Evolutionary conservation across 169 alveolate genomes (phyloP).

Genomic region (Plasmodium gaboni): DNA sequence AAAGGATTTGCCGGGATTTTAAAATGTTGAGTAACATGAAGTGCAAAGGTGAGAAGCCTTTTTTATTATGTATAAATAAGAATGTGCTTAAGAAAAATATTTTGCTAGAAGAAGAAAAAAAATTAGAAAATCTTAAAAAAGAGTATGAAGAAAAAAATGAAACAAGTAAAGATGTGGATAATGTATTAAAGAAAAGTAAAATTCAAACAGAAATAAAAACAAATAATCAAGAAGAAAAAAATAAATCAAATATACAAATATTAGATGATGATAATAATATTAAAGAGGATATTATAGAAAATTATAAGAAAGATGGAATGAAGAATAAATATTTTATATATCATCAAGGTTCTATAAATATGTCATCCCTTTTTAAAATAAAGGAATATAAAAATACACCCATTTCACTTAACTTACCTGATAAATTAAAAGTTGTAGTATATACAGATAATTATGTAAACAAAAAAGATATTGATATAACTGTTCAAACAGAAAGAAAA

Average conservation of each 20-base stretch:
- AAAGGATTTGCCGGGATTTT: conserved; percentile 50
- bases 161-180: conserved; percentile 13
- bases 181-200: conserved; percentile 19
- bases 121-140: conserved; percentile 33
- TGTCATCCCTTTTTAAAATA: conserved; percentile 41
- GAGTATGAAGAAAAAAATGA: conserved; percentile 20
- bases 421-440: conserved; percentile 46
- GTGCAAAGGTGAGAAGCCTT: conserved; percentile 73
- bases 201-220: conserved; percentile 46
- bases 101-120: conserved; percentile 43
- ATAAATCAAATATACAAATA: background rate
- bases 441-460: conserved; percentile 31
- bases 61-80: conserved; percentile 54
- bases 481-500: conserved; percentile 1
- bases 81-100: conserved; percentile 7
- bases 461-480: conserved; percentile 19
- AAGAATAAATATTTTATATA: conserved; percentile 26
- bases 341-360: conserved; percentile 59
- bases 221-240: background rate
- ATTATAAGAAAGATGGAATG: background rate
- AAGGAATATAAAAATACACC: conserved; percentile 8
- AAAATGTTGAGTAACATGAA: conserved; percentile 43
- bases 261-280: background rate
- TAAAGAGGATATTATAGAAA: background rate
- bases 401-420: conserved; percentile 53